phyloP scores from a whole-genome alignment of 139 green algal genomes.

The Chlamydomonas sphaeroides region DNA sequence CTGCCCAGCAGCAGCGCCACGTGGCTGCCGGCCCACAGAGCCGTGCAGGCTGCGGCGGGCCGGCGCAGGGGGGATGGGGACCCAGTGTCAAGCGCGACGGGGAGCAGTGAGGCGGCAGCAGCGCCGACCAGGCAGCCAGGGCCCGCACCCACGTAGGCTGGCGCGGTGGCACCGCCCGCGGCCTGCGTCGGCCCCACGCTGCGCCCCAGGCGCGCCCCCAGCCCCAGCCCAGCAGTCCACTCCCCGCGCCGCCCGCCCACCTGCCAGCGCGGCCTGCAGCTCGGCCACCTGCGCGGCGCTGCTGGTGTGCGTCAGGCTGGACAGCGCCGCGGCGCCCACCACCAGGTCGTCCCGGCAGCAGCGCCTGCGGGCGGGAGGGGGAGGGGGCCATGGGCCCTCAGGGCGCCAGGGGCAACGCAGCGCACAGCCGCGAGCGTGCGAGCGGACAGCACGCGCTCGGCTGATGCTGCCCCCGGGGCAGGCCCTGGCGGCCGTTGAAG shows the following conservation, averaged over 20 bases:
- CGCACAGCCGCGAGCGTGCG: no score
- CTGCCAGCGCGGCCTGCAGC: background rate
- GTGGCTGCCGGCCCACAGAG: background rate
- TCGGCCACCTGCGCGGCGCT: background rate
- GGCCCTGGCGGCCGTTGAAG: no score
- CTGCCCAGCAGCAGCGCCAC: background rate
- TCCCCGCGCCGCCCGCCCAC: background rate
- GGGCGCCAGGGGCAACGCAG: no score
- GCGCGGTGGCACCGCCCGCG: no score
- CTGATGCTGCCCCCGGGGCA: no score
- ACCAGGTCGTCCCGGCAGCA: conserved; percentile 25
- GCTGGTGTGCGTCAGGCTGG: background rate
- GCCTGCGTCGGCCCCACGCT: background rate
- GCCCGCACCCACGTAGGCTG: no score
- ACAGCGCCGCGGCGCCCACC: background rate
- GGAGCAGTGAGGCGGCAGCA: background rate
- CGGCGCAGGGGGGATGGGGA: background rate
- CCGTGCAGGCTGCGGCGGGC: background rate
- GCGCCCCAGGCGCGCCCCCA: no score
- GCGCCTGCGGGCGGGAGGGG: background rate
- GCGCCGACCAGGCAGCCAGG: background rate
- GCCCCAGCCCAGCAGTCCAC: background rate
- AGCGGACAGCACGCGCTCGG: no score
- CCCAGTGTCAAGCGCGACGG: background rate
- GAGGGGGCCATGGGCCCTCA: no score